Base-by-base conservation (phyloP, 2,329 filamentous ascomycete genomes). In the Xylariales sp. region DNA sequence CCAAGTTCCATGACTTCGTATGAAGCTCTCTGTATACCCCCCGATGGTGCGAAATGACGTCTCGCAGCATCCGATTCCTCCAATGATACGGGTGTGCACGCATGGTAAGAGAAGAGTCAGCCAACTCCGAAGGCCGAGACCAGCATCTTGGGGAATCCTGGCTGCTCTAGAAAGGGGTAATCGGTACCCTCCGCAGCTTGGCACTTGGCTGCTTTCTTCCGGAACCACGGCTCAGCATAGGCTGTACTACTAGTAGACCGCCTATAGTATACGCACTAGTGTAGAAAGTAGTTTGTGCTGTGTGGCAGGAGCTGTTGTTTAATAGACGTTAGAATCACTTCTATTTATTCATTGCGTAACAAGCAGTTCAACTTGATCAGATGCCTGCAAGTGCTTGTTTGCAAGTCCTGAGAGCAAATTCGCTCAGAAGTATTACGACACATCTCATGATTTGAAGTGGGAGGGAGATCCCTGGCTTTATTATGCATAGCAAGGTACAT, bases 101-200 rank as follows among this genome's bases (percentile, higher is more conserved):
- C 8, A 18, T 56, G 39, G 23, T 56, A 32, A 12, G 23, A 32
- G 54, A 23, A 53, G 8, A 10, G 52, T 39, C 49, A 45, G 23
- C 23, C n/a, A 30, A 50, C n/a, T 34, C 62, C 56, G 56, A 58
- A 32, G 9, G 58, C 45, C 18, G 23, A 67, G 45, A 49, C 32
- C 46, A 45, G 43, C 7, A 55, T 39, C 2, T 53, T 60, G 63
- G 66, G 62, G 62, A 68, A 66, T 59, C 66, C 62, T 55, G 65
- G 58, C 49, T 49, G 41, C 5, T 9, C 12, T 32, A n/a, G 41
- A 54, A 58, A 59, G 30, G 59, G 54, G 53, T 41, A 41, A 41
- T 14, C 14, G 39, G 1, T 41, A 41, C 39, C 39, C 39, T 14
- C 39, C 39, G 14, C 39, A 41, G 10, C 39, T 39, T 39, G 36